phyloP scores from a whole-genome alignment of 1,139 yeast species.

The Geotrichum europaeum region DNA sequence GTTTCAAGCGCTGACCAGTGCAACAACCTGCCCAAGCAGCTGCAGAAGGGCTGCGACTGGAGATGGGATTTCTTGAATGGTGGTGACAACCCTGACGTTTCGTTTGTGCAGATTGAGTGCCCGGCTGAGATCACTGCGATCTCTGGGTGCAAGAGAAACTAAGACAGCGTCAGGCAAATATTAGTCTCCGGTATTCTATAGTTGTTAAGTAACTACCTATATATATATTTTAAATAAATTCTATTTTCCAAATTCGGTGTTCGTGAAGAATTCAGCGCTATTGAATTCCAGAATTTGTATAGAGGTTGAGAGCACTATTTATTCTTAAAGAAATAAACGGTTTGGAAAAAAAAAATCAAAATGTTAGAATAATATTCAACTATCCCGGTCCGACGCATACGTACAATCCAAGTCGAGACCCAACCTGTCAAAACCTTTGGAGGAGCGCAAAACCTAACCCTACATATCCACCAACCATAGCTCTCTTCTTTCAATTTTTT shows the following conservation, averaged over 20 bases:
- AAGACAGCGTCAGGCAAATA: neutral
- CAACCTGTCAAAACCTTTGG: neutral
- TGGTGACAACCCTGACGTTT: slow-evolving; percentile 19
- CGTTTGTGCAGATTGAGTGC: slow-evolving; percentile 19
- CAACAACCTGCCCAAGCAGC: slow-evolving; percentile 14
- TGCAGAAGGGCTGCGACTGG: slow-evolving; percentile 20
- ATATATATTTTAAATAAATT: neutral
- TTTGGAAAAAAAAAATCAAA: neutral
- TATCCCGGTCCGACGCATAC: too few relatives aligned
- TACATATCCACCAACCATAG: neutral
- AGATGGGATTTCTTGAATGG: slow-evolving; percentile 20
- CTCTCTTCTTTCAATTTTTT: neutral
- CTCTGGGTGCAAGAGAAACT: slow-evolving; percentile 17
- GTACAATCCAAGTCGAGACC: too few relatives aligned
- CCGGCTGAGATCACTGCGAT: slow-evolving; percentile 18
- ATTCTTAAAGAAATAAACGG: too few relatives aligned
- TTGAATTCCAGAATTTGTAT: too few relatives aligned
- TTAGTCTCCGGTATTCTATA: neutral
- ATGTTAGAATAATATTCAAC: neutral
- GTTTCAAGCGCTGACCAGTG: slow-evolving; percentile 14
- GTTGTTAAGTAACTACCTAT: too few relatives aligned
- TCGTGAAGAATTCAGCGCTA: too few relatives aligned
- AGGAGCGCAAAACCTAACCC: neutral
- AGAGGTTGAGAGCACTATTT: too few relatives aligned
- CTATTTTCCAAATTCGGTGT: too few relatives aligned